Base-by-base conservation (phyloP, 139 green algal genomes). In the Gonium pectorale region DNA sequence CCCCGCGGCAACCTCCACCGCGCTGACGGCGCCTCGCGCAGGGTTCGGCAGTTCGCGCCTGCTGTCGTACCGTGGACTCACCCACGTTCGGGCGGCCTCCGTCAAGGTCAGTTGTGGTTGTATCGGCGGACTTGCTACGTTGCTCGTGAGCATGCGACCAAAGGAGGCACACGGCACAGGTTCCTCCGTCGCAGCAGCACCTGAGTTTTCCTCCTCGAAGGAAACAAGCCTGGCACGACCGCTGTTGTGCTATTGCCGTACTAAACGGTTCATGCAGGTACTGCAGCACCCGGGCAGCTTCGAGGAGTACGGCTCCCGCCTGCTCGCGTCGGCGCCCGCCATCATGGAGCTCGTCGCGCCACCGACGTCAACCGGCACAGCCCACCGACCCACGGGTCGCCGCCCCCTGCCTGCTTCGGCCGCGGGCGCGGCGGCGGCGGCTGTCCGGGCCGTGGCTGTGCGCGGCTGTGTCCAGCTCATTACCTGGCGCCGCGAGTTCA, bases 381-480 rank as follows among this genome's bases (percentile, higher is more conserved):
- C 54, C 15, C 17, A 29, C 54, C 5, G 17, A 63, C 5, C 17
- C 54, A 5, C 17, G 19, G 22, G 19, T 5, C 27, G 54, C 54
- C 13, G 54, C 19, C 5, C 22, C 54, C 13, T 5, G 17, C 5
- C 19, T 8, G 29, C 29, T 22, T 7, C 60, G 6, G 60, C n/a
- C 8, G 60, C n/a, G 60, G 60, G 7, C 29, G 60, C 8, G 5
- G n/a, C 29, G 22, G 60, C 60, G 7, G 29, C 60, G 5, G n/a
- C 6, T 9, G 19, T 9, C n/a, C 29, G 60, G 60, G 29, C 60
- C 6, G 60, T 68, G 60, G 60, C 41, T 29, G 60, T 68, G 60
- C 60, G 60, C 31, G 60, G 60, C 60, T 68, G 60, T 41, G 60
- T 22, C 29, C 60, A 68, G 60, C 60, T 68, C n/a, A 41, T 68